These are phyloP conservation scores for Boletus calvinii DNA, from an alignment of 1,284 basidiomycete species.

Conservation along the genomic window DNA sequence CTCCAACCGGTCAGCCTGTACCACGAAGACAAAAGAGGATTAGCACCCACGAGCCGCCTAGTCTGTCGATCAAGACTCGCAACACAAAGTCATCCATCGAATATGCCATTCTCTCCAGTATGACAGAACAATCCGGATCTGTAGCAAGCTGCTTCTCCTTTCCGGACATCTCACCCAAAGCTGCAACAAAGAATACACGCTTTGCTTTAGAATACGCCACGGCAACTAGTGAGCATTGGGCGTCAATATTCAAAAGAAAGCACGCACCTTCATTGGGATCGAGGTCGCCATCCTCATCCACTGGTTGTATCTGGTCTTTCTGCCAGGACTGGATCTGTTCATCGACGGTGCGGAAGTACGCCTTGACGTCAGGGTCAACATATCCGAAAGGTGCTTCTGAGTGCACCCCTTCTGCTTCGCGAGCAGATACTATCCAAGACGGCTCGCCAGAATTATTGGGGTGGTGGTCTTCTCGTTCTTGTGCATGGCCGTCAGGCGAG, in stretches of 20 bases:
- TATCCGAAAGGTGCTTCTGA: conserved; percentile 83
- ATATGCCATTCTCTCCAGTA: conserved; percentile 84
- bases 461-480: conserved; percentile 18
- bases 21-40: neutral
- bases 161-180: conserved; percentile 77
- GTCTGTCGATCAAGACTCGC: conserved; percentile 81
- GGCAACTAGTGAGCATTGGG: conserved; percentile 1
- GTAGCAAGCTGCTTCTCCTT: conserved; percentile 89
- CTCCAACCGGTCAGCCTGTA: conserved; percentile 6
- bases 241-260: neutral
- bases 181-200: conserved; percentile 80
- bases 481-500: conserved; percentile 15
- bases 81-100: conserved; percentile 94
- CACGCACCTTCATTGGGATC: conserved; percentile 76
- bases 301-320: conserved; percentile 39
- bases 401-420: conserved; percentile 41
- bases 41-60: conserved; percentile 78
- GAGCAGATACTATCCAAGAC: conserved; percentile 63
- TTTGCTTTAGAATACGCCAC: conserved; percentile 53
- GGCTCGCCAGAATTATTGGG: conserved; percentile 38
- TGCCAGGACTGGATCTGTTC: conserved; percentile 87
- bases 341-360: conserved; percentile 87
- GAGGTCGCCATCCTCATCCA: conserved; percentile 46
- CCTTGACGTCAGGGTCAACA: conserved; percentile 85
- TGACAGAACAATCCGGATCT: conserved; percentile 86